Conservation (phyloP, 768 basidiomycete species). For the Daedaleopsis sinensis region DNA sequence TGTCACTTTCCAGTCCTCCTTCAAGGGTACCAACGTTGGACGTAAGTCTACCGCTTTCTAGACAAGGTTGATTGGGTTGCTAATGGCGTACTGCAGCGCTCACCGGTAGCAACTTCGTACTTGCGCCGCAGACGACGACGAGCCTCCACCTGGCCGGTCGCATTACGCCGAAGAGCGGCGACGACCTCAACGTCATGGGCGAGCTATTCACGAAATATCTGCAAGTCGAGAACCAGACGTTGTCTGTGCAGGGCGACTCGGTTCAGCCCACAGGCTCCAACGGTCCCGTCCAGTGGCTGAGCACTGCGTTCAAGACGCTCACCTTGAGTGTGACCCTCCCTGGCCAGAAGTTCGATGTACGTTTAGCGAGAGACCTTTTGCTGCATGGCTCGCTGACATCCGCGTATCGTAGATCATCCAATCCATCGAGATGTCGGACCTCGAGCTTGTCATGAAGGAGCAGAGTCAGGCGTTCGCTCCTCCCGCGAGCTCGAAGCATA, state of each 20-base stretch:
- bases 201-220: conserved; percentile 68
- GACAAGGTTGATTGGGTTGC: conserved; percentile 1
- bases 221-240: conserved; percentile 62
- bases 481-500: conserved; percentile 56
- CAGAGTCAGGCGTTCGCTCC: conserved; percentile 61
- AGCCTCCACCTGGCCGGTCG: conserved; percentile 61
- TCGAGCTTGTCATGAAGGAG: conserved; percentile 54
- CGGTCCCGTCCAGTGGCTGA: conserved; percentile 60
- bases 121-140: conserved; percentile 51
- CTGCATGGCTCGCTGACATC: too few relatives aligned
- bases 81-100: conserved; percentile 45
- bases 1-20: conserved; percentile 64
- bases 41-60: conserved; percentile 45
- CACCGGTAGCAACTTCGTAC: conserved; percentile 48
- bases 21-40: conserved; percentile 57
- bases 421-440: conserved; percentile 61
- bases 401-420: conserved; percentile 52
- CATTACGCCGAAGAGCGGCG: conserved; percentile 63
- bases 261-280: conserved; percentile 57
- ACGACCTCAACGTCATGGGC: conserved; percentile 55
- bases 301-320: conserved; percentile 69
- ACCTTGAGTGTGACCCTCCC: conserved; percentile 63
- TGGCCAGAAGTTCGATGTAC: conserved; percentile 57
- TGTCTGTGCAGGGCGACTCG: conserved; percentile 58
- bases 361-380: background rate